A percentile compares a stretch with the other conserved stretches of the same genome.
These are phyloP conservation scores for Pistacia atlantica DNA, from an alignment of 345 rosid genomes.

Conservation along the genomic window DNA sequence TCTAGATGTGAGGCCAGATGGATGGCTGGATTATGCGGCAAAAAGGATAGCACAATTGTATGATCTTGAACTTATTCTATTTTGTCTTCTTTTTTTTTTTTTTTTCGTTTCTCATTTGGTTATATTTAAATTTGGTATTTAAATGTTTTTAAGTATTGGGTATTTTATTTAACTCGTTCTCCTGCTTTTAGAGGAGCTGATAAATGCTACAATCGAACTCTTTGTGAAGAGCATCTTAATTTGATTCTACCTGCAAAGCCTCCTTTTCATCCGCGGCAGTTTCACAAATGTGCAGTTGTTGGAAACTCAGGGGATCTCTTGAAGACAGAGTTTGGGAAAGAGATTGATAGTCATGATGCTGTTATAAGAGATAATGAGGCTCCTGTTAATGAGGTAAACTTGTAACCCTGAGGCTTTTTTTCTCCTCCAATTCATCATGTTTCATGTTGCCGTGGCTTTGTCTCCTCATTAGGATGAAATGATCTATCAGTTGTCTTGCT, in stretches of 20 bases:
- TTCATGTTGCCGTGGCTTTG: neutral
- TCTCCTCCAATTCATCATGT: neutral
- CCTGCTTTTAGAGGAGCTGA: constrained; percentile 68
- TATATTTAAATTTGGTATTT: constrained; percentile 1
- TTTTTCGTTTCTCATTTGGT: neutral
- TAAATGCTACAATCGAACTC: constrained; percentile 76
- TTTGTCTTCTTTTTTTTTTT: constrained; percentile 4
- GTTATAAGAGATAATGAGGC: constrained; percentile 96
- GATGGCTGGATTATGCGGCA: constrained; percentile 96
- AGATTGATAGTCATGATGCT: constrained; percentile 93
- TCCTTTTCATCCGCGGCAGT: constrained; percentile 84
- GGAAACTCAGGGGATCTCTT: constrained; percentile 96
- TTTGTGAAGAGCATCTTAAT: constrained; percentile 90
- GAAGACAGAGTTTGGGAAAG: constrained; percentile 82
- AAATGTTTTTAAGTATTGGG: neutral
- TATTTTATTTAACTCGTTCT: constrained; percentile 11
- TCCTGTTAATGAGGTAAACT: constrained; percentile 79
- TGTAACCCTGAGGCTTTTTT: neutral
- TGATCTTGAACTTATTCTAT: constrained; percentile 19
- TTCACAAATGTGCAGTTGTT: constrained; percentile 84
- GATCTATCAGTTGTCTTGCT: neutral
- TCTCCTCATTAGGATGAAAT: neutral
- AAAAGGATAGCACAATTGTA: constrained; percentile 93
- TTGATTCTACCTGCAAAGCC: constrained; percentile 83
- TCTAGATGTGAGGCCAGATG: constrained; percentile 86